Percentiles rank a stretch among this genome's conserved stretches.
Evolutionary conservation across 805 yeast species (phyloP).

Genomic region (Zygoascus ofunaensis): DNA sequence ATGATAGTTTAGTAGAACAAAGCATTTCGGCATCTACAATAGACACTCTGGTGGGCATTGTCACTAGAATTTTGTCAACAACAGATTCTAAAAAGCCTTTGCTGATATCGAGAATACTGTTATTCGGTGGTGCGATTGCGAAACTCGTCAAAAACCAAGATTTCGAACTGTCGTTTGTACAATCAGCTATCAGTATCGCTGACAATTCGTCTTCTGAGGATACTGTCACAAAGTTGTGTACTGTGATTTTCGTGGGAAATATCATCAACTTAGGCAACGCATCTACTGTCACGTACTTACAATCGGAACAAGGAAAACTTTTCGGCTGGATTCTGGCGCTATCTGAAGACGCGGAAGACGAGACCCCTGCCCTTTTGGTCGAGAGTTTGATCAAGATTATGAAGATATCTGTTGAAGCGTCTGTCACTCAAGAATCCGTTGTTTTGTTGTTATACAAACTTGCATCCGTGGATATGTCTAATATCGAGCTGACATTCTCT

Average conservation of each 20-base stretch:
- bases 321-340: conserved; percentile 38
- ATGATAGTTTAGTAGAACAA: not conserved
- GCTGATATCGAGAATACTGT: not conserved
- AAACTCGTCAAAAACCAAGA: not conserved
- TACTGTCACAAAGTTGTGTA: not conserved
- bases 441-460: conserved; percentile 52
- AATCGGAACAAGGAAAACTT: conserved; percentile 19
- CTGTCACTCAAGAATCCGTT: conserved; percentile 18
- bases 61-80: not conserved
- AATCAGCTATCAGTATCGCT: not conserved
- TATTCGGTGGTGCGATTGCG: not conserved
- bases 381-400: conserved; percentile 60
- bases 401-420: conserved; percentile 34
- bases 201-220: not conserved
- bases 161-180: not conserved
- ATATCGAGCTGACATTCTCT: conserved; percentile 58
- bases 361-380: conserved; percentile 57
- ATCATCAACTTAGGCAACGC: not conserved
- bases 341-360: conserved; percentile 62
- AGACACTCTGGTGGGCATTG: not conserved
- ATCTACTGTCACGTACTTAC: not conserved
- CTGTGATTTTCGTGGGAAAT: not conserved
- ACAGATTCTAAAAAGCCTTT: not conserved
- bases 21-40: not conserved
- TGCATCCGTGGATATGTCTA: conserved; percentile 65